Base-by-base conservation (phyloP, 1,284 basidiomycete species). In the Cerioporus squamosus region DNA sequence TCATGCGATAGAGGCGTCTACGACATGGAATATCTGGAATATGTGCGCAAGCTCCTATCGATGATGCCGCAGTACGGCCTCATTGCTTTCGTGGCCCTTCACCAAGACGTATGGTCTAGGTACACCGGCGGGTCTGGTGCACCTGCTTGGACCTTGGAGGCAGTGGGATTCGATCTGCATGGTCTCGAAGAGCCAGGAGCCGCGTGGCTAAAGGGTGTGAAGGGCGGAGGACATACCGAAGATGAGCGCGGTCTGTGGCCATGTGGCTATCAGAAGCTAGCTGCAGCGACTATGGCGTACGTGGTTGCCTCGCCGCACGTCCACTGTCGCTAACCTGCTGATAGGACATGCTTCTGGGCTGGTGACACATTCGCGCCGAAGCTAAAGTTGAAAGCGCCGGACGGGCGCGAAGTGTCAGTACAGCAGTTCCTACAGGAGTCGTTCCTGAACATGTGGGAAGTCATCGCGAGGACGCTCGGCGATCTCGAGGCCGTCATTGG, bases 51-150 rank as follows among this genome's bases (percentile, higher is more conserved):
- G 1, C 74, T 99, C 2, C 79, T 99, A 6, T 81, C 83, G 0
- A 73, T 95, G n/a, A 82, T 98, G 57, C 87, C 91, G 0, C 72
- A 88, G 59, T 94, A 92, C 60, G 94, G 94, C 2, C 72, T 99
- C 24, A 81, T 85, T 2, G 91, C 90, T 3, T 95, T 97, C 68
- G 83, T 99, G 15, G 86, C 84, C 2, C 71, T 95, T 53, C 94
- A 95, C 69, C 94, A 95, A 75, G 94, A 96, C 69, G 95, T 98
- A 24, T 99, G 95, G 94, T 97, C 94, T 1, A 87, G 96, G 5
- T 95, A 95, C 67, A 89, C 86, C 8, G 97, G 97, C 17, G 97
- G 97, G 2, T 94, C 92, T 1, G 94, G 94, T 3, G 94, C 94
- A 2, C 94, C 94, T 1, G 93, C 92, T 2, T 98, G 96, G 96